Base-by-base conservation (phyloP, 1,284 basidiomycete genomes). In the Rhodotorula glutinis region DNA sequence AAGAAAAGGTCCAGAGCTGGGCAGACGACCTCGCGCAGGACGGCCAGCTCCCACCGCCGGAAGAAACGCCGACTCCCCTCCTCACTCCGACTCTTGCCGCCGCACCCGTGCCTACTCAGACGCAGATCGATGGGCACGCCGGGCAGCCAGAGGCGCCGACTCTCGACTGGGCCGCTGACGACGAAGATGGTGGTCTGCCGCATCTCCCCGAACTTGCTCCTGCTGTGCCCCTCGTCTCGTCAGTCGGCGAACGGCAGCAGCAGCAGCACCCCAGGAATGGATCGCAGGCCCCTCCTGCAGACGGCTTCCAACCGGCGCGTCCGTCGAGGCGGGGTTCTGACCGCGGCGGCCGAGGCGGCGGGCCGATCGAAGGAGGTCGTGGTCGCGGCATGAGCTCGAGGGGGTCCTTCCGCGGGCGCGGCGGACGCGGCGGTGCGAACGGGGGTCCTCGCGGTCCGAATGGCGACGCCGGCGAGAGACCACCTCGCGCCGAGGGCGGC, bases 81-180 rank as follows among this genome's bases (percentile, higher is more conserved):
- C 25, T 19, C 16, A 38, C 51, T 27, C 57, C 58, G 16, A 53
- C n/a, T 25, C 38, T 29, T 17, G 47, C 46, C 51, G 54, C 46
- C n/a, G 44, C 43, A 21, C 13, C 25, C 0, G 33, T 7, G 19
- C n/a, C 51, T 25, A 11, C 27, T 38, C 23, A 25, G 13, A 27
- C 47, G 30, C 16, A 27, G 8, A 25, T 41, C 25, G 2, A 11
- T 33, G 47, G 23, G 8, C 47, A 27, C 19, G 11, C 11, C 17
- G 23, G 41, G 40, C 55, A 49, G 53, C 57, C 30, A 19, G 23
- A 38, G 21, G 29, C 57, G 10, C 21, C 54, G 23, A 40, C 53
- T 17, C 33, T 70, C 52, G 72, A 73, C 57, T 73, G 72, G 72
- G 43, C 66, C 14, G 60, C 66, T 1, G 65, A 66, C 14, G 71